These are phyloP conservation scores for Metrosideros polymorpha DNA, from an alignment of 441 rosid genomes.

Conservation along the genomic window DNA sequence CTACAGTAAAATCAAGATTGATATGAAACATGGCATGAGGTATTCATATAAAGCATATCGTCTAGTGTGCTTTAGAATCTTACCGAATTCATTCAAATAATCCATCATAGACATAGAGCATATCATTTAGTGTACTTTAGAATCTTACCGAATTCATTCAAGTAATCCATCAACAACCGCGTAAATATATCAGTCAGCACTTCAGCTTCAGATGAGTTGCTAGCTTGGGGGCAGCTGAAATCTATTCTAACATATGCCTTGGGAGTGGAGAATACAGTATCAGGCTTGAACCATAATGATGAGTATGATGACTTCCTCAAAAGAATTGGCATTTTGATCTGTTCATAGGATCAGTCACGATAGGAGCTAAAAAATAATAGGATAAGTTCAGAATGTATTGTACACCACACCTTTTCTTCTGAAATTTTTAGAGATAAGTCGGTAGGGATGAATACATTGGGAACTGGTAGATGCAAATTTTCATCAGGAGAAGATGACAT, in stretches of 20 bases:
- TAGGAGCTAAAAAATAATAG: not conserved
- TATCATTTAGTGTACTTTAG: not conserved
- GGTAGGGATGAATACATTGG: constrained; percentile 69
- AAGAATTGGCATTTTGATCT: constrained; percentile 56
- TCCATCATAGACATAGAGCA: constrained; percentile 20
- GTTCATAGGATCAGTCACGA: constrained; percentile 8
- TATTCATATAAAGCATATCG: not conserved
- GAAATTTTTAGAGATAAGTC: constrained; percentile 58
- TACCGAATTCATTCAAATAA: constrained; percentile 91
- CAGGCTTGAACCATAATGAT: constrained; percentile 86
- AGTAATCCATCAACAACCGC: constrained; percentile 59
- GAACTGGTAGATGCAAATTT: constrained; percentile 51
- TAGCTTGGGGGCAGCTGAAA: constrained; percentile 71
- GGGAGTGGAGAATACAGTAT: constrained; percentile 64
- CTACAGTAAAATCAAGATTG: not conserved
- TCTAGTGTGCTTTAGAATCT: not conserved
- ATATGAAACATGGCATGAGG: not conserved
- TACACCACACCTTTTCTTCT: constrained; percentile 47
- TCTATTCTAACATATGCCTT: constrained; percentile 68
- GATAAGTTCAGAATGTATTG: not conserved
- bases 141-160: constrained; percentile 84
- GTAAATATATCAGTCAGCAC: constrained; percentile 64
- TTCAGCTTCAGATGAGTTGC: constrained; percentile 55
- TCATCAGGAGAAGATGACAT: constrained; percentile 52
- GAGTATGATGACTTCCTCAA: constrained; percentile 59